A percentile compares a stretch with the other conserved stretches of the same genome.
Conservation (phyloP, 2,329 filamentous ascomycete species). For the Xylaria sp. region DNA sequence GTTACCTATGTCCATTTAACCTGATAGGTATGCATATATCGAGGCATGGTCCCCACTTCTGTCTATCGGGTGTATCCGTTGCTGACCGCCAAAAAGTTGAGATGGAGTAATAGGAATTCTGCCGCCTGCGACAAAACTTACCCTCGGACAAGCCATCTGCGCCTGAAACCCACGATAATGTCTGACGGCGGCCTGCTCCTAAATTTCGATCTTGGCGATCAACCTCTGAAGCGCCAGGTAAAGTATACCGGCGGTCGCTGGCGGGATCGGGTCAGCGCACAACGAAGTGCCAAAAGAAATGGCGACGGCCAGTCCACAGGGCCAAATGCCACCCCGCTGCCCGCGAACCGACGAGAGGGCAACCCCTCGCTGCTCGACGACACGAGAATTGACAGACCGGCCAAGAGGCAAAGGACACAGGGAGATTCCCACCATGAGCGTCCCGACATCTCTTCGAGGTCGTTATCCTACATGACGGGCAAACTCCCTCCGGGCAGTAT, state of each 20-base stretch:
- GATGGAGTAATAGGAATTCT: constrained; percentile 41
- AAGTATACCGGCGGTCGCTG: constrained; percentile 91
- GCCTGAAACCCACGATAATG: constrained; percentile 63
- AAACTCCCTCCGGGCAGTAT: constrained; percentile 54
- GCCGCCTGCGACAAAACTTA: constrained; percentile 37
- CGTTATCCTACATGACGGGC: constrained; percentile 51
- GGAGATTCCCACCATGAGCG: constrained; percentile 29
- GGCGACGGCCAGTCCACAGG: constrained; percentile 45
- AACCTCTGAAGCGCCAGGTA: constrained; percentile 68
- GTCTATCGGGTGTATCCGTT: constrained; percentile 14
- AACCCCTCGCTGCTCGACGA: constrained; percentile 39
- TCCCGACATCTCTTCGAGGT: constrained; percentile 37
- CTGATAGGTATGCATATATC: constrained; percentile 22
- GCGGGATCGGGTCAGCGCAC: constrained; percentile 86
- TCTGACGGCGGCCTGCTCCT: constrained; percentile 94
- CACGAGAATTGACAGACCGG: constrained; percentile 49
- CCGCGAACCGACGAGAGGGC: constrained; percentile 43
- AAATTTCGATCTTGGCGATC: constrained; percentile 85
- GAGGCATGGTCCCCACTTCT: neutral
- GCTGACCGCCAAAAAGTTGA: constrained; percentile 48
- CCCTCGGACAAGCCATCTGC: constrained; percentile 20
- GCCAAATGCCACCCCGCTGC: constrained; percentile 48
- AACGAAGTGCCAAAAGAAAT: constrained; percentile 64
- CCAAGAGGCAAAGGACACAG: constrained; percentile 59
- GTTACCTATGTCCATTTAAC: too few relatives aligned